Percentiles rank a stretch among this genome's conserved stretches.
These are phyloP conservation scores for Abrus pulchellus DNA, from an alignment of 306 rosid genomes.

Conservation along the genomic window DNA sequence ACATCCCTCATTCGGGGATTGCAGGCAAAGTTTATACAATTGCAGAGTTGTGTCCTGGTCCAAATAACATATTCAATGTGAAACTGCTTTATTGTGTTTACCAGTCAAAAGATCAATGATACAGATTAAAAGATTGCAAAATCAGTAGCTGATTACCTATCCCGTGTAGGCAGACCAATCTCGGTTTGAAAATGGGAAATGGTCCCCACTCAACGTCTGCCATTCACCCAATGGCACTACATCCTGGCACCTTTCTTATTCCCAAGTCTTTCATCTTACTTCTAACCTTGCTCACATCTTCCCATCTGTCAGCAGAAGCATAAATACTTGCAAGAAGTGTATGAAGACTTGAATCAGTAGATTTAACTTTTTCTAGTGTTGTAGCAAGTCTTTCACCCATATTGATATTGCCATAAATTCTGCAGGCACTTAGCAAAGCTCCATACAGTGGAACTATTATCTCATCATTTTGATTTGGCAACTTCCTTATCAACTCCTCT, in stretches of 20 bases:
- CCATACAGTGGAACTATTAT: constrained; percentile 67
- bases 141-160: constrained; percentile 23
- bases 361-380: constrained; percentile 58
- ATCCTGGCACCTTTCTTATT: constrained; percentile 68
- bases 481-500: constrained; percentile 63
- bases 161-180: not conserved
- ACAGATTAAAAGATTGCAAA: not conserved
- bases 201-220: constrained; percentile 22
- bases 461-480: constrained; percentile 56
- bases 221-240: constrained; percentile 69
- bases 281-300: constrained; percentile 76
- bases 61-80: constrained; percentile 15
- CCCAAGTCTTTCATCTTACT: constrained; percentile 70
- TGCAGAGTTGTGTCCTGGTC: constrained; percentile 2
- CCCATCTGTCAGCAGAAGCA: constrained; percentile 78
- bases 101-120: constrained; percentile 13
- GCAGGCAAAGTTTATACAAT: not conserved
- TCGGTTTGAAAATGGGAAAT: constrained; percentile 20
- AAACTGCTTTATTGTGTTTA: constrained; percentile 17
- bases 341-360: constrained; percentile 65
- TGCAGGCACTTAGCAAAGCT: constrained; percentile 79
- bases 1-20: constrained; percentile 5
- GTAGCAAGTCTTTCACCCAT: constrained; percentile 77
- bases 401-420: constrained; percentile 67
- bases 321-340: constrained; percentile 77